A percentile compares a stretch with the other conserved stretches of the same genome.
phyloP scores from a whole-genome alignment of 2,329 filamentous ascomycete genomes.

The Penicillium sp. region DNA sequence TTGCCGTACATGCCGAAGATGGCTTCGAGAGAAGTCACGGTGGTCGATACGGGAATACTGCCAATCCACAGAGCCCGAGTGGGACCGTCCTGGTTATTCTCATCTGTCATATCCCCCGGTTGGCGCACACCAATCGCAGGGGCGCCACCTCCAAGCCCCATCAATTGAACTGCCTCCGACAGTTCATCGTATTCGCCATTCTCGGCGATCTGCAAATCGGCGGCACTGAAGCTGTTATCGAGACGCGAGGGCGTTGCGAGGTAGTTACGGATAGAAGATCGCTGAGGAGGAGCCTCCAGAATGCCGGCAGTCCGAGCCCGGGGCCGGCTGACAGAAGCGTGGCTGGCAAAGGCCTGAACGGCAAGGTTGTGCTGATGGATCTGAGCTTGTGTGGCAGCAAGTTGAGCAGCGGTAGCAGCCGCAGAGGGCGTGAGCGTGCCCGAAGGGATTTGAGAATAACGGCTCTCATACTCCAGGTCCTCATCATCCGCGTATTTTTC shows the following conservation, averaged over 20 bases:
- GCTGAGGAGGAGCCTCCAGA: constrained; percentile 68
- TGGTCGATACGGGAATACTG: constrained; percentile 94
- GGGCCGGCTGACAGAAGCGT: constrained; percentile 74
- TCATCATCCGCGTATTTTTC: constrained; percentile 93
- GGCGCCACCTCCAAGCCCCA: constrained; percentile 54
- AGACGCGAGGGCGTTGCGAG: constrained; percentile 70
- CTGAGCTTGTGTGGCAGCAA: constrained; percentile 57
- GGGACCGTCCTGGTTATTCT: constrained; percentile 77
- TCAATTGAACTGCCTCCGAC: constrained; percentile 72
- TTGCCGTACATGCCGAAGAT: constrained; percentile 93
- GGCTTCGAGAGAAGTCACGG: constrained; percentile 85
- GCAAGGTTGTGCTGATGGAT: constrained; percentile 91
- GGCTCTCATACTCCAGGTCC: constrained; percentile 65
- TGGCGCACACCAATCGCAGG: constrained; percentile 60
- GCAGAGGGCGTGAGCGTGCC: constrained; percentile 57
- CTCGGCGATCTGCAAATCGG: constrained; percentile 69
- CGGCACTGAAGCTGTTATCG: constrained; percentile 67
- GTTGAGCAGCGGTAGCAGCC: constrained; percentile 53
- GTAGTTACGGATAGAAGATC: constrained; percentile 64
- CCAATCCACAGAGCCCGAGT: constrained; percentile 95
- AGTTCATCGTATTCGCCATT: constrained; percentile 75
- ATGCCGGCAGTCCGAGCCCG: constrained; percentile 89
- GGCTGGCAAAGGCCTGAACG: constrained; percentile 84
- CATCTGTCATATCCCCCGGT: constrained; percentile 63
- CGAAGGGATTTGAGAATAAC: constrained; percentile 54